Percentiles rank a stretch among this genome's conserved stretches.
Conservation (phyloP, 345 rosid genomes). For the Lenwebbia sp. region DNA sequence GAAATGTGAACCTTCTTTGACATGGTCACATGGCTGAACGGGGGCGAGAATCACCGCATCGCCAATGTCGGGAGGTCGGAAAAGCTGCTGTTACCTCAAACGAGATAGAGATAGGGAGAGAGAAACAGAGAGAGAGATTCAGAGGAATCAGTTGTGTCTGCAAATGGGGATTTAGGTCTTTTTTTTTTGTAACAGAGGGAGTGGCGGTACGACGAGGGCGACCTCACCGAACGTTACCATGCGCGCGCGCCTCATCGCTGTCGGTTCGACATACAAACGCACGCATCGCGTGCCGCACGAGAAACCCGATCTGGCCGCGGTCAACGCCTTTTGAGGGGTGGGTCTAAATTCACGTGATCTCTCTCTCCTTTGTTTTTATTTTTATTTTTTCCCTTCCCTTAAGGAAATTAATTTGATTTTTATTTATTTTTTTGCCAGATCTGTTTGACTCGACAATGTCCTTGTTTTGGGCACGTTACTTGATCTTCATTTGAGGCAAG, state of each 20-base stretch:
- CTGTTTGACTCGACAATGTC: background rate
- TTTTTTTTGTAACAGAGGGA: background rate
- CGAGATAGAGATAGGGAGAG: background rate
- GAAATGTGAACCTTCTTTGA: slow-evolving; percentile 5
- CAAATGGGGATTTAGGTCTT: slow-evolving; percentile 17
- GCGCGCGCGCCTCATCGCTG: background rate
- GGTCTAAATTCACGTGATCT: background rate
- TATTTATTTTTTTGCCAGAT: background rate
- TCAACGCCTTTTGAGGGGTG: background rate
- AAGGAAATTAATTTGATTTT: background rate
- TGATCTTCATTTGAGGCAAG: background rate
- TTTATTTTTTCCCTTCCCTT: background rate
- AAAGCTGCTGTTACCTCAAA: background rate
- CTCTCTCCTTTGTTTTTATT: background rate
- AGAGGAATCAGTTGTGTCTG: background rate
- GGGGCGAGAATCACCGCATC: background rate
- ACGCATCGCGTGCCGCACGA: background rate
- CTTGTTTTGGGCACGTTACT: background rate
- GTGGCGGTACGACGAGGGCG: background rate
- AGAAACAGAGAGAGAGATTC: slow-evolving; percentile 5
- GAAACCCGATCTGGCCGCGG: background rate
- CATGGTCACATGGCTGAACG: slow-evolving; percentile 8
- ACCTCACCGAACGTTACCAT: background rate
- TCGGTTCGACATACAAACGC: background rate
- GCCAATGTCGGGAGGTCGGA: background rate